Conservation (phyloP, 2,329 filamentous ascomycete species). For the Clonostachys sp. region DNA sequence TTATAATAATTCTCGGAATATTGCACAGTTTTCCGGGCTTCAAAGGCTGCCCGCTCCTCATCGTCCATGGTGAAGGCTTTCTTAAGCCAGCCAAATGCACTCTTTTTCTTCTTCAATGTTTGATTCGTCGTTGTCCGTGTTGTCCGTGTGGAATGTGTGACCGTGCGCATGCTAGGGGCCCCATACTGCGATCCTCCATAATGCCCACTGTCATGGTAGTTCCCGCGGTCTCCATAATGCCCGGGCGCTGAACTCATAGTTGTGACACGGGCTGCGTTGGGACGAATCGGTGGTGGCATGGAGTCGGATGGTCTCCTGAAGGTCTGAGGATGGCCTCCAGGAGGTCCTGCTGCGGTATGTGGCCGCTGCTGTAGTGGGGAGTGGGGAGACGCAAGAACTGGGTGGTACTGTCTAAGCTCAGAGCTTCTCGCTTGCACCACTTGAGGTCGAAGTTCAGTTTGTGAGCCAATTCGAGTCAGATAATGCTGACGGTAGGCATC, state of each 20-base stretch:
- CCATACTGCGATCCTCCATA: too few species aligned
- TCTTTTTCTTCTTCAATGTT: constrained; percentile 61
- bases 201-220: too few species aligned
- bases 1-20: constrained; percentile 44
- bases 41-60: constrained; percentile 56
- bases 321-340: constrained; percentile 9
- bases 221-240: too few species aligned
- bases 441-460: constrained; percentile 33
- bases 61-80: constrained; percentile 64
- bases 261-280: constrained; percentile 49
- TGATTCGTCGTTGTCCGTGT: constrained; percentile 15
- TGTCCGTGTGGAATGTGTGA: too few species aligned
- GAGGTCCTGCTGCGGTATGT: constrained; percentile 34
- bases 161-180: too few species aligned
- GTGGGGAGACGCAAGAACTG: constrained; percentile 58
- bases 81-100: constrained; percentile 64
- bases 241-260: constrained; percentile 32
- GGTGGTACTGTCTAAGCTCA: constrained; percentile 55
- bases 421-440: constrained; percentile 34
- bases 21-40: constrained; percentile 45
- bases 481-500: constrained; percentile 1
- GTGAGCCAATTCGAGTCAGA: constrained; percentile 14
- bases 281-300: constrained; percentile 44
- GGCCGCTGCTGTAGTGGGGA: constrained; percentile 58
- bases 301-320: constrained; percentile 26